Evolutionary conservation across 345 rosid species (phyloP).

Genomic region (Passiflora organensis): DNA sequence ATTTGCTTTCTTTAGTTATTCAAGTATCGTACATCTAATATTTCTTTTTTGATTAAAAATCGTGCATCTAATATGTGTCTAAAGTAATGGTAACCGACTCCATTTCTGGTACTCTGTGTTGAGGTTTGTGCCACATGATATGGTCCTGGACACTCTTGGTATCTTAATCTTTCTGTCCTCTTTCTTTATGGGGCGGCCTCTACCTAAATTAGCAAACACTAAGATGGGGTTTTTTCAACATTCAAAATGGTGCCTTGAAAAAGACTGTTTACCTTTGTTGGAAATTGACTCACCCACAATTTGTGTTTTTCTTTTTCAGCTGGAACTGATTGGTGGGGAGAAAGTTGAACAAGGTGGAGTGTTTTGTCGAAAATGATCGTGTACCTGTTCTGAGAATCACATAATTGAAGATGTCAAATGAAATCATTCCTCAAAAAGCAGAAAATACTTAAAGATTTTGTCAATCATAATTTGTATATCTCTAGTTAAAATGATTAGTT

Average conservation of each 20-base stretch:
- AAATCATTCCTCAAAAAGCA: constrained; percentile 9
- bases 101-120: background rate
- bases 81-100: background rate
- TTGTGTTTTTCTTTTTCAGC: background rate
- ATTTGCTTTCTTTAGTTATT: background rate
- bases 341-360: constrained; percentile 29
- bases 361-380: constrained; percentile 29
- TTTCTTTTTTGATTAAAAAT: background rate
- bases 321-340: background rate
- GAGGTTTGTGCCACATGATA: background rate
- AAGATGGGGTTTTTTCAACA: background rate
- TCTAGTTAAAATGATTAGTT: background rate
- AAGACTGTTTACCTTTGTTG: constrained; percentile 15
- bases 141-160: constrained; percentile 19
- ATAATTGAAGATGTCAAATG: constrained; percentile 10
- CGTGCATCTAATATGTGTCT: background rate
- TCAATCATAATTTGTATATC: background rate
- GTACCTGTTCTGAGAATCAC: constrained; percentile 11
- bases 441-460: too few relatives aligned
- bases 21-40: too few relatives aligned
- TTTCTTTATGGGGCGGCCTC: too few relatives aligned
- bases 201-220: constrained; percentile 11
- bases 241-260: constrained; percentile 5
- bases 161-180: constrained; percentile 6
- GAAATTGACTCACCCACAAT: too few relatives aligned